Conservation (phyloP, 306 rosid species). For the Aeschynomene evenia region DNA sequence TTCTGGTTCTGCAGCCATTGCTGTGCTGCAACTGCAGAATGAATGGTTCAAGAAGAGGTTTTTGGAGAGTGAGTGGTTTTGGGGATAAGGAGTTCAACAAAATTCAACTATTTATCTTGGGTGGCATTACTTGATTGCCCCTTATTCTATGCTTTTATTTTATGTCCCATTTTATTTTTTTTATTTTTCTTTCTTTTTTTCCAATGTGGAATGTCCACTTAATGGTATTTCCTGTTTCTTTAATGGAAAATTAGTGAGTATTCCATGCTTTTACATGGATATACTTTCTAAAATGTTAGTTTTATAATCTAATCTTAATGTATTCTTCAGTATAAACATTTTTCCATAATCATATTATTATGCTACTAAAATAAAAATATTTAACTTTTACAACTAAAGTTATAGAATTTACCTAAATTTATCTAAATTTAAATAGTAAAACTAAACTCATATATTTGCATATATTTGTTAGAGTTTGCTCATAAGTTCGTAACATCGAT, state of each 20-base stretch:
- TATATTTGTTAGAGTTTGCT: too few relatives aligned
- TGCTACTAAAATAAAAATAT: too few relatives aligned
- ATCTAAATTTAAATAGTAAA: too few relatives aligned
- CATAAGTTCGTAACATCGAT: too few relatives aligned
- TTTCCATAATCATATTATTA: too few relatives aligned
- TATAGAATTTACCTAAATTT: too few relatives aligned
- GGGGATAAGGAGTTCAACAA: not conserved
- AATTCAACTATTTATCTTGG: constrained; percentile 5
- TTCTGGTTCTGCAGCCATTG: constrained; percentile 56
- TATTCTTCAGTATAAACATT: too few relatives aligned
- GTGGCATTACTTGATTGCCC: constrained; percentile 7
- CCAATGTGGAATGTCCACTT: not conserved
- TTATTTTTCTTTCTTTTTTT: too few relatives aligned
- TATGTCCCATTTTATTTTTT: constrained; percentile 18
- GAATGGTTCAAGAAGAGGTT: not conserved
- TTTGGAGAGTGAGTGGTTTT: not conserved
- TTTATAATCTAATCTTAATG: too few relatives aligned
- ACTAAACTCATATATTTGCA: too few relatives aligned
- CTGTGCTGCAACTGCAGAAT: not conserved
- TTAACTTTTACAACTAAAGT: too few relatives aligned
- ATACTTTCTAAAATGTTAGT: not conserved
- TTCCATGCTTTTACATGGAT: not conserved
- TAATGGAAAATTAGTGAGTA: not conserved
- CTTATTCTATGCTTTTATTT: not conserved
- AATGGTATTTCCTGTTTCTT: not conserved